These are phyloP conservation scores for Geotrichum klebahnii DNA, from an alignment of 1,139 yeast species.

Conservation along the genomic window DNA sequence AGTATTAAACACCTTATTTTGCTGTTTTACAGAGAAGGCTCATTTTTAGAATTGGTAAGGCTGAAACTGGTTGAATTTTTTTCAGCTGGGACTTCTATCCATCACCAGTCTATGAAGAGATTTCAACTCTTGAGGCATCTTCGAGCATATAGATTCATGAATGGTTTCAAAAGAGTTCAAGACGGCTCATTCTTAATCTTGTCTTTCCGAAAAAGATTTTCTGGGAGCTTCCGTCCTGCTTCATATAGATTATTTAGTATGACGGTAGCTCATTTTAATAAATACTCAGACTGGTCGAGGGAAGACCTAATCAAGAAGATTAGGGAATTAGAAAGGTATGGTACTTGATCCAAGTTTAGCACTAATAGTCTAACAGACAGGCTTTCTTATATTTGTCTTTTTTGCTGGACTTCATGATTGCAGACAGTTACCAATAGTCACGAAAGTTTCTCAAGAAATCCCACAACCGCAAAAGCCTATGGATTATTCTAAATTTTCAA, in stretches of 20 bases:
- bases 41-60: no score
- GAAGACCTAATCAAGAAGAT: constrained; percentile 8
- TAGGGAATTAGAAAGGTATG: constrained; percentile 7
- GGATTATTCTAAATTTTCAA: constrained; percentile 61
- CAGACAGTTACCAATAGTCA: constrained; percentile 1
- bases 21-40: not conserved
- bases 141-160: not conserved
- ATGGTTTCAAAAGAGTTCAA: not conserved
- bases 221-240: not conserved
- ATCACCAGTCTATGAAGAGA: not conserved
- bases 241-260: not conserved
- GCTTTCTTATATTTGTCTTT: not conserved
- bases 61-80: no score
- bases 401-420: not conserved
- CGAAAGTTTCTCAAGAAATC: not conserved
- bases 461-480: constrained; percentile 45
- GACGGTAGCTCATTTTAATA: not conserved
- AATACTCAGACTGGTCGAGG: constrained; percentile 7
- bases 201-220: not conserved
- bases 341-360: no score
- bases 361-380: not conserved
- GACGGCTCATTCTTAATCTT: not conserved
- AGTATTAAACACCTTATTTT: not conserved
- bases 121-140: not conserved
- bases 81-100: not conserved